Evolutionary conservation across 2,329 filamentous ascomycete species (phyloP), one percentile per base, ranked within the genome.

Genomic region (Falciphora oryzae): DNA sequence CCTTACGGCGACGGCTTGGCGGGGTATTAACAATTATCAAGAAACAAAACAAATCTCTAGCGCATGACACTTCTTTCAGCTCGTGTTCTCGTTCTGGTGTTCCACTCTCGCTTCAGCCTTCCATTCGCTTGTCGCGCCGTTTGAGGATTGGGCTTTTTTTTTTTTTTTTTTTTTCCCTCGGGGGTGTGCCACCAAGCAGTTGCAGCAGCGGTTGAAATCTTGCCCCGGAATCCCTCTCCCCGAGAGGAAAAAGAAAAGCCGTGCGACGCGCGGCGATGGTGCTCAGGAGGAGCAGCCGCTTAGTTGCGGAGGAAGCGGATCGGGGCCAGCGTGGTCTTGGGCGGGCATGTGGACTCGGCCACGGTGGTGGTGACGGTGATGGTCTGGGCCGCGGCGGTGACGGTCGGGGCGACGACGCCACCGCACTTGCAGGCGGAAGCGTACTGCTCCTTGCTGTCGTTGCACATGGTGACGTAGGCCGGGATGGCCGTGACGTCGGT

Each of bases 351-450:
- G 16, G 57, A 28, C 25, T 27, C 27, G 25, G 28, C 57, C n/a
- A 58, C 57, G 7, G 60, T 61, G 35, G 31, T 50, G 31, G 60
- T 61, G 31, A 38, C 60, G 29, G 31, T 44, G 31, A 61, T 22
- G 31, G 60, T 61, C n/a, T 22, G 13, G 4, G 32, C n/a, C 8
- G n/a, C 60, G 22, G 60, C n/a, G 1, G 60, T 61, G 11, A 61
- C n/a, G 38, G 60, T 61, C 13, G 60, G 22, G 18, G 60, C n/a
- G 2, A 31, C 38, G 35, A 22, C 60, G 31, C 60, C 60, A 13
- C 16, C 31, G 60, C 60, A 61, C 29, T 18, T 28, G 60, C 60
- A 61, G 35, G 60, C 60, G 60, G 35, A 53, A 2, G n/a, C 32
- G 32, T 50, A 61, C n/a, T 27, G 4, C 3, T n/a, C 44, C 35